Evolutionary conservation across 2,329 filamentous ascomycete species (phyloP), one percentile per base, ranked within the genome.

Genomic region (Neofusicoccum laricinum): DNA sequence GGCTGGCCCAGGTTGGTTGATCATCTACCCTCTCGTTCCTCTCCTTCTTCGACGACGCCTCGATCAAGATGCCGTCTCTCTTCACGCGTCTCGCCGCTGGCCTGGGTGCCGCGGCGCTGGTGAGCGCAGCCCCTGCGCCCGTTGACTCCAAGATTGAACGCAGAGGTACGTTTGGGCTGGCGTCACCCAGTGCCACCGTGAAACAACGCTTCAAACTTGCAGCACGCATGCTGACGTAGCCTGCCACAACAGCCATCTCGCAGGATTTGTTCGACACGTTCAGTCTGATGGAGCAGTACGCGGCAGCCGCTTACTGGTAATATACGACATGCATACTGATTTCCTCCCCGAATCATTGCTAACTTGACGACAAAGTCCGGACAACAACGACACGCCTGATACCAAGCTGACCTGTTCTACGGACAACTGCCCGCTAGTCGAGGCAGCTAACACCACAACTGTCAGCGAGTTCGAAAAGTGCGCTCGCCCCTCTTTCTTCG

Each of bases 221-320:
- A 11, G 12, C 30, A 25, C 14, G 34, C 14, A 25, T 48, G 34
- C 58, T 61, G 46, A 61, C 14, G 40, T 34, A 36, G 12, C 5
- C n/a, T 17, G 41, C 21, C 30, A 14, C n/a, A 53, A 53, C 46
- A 77, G 75, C 68, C 50, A 76, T 84, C 36, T 78, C 79, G 0
- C 57, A 74, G n/a, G 71, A 71, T 19, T 66, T 80, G 10, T 71
- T 83, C 41, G 69, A 73, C 15, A 72, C 80, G 46, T 72, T 85
- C 7, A 72, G 75, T 2, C 74, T 84, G 67, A 83, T 81, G 70
- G 78, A 80, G 45, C 79, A 85, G 65, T 86, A 83, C 69, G 77
- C 82, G 2, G 83, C 82, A 2, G 83, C 84, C 3, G 76, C 82
- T 19, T 85, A 85, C 71, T 85, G 84, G 45, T 30, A 48, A 48